Evolutionary conservation across 1,139 yeast genomes (phyloP), one percentile per base, ranked within the genome.

Genomic region (Candida glucosophila): DNA sequence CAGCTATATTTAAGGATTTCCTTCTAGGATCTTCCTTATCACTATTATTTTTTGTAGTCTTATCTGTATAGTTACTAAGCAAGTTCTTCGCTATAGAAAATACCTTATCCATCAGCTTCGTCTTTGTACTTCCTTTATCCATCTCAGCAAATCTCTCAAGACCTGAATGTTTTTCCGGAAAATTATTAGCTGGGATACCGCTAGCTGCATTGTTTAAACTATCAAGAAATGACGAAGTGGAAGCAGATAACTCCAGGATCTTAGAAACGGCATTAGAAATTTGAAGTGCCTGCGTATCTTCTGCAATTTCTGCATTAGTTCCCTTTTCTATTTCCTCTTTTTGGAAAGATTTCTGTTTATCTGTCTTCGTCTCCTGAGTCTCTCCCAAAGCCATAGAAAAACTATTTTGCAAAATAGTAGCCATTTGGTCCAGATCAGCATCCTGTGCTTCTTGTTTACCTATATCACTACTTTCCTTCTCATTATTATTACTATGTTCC

Each of bases 321-420:
- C n/a, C n/a, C n/a, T n/a, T n/a, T n/a, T n/a, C n/a, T n/a, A n/a
- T n/a, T n/a, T n/a, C n/a, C n/a, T n/a, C n/a, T n/a, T n/a, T n/a
- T n/a, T n/a, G n/a, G n/a, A n/a, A n/a, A n/a, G n/a, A n/a, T n/a
- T n/a, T n/a, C n/a, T n/a, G n/a, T n/a, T n/a, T n/a, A n/a, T n/a
- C 20, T 6, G 11, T 18, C 14, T 7, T 14, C 25, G 17, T 16
- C 19, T 14, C 21, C 15, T 14, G 17, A 11, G 81, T 80, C 34
- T 73, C 69, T 35, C 73, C 77, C 66, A 73, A 63, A 1, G 88
- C 88, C 78, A 77, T 66, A 25, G 69, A 68, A 52, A 77, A 65
- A 1, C 86, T 88, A 50, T 76, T 77, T 37, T 75, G 80, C 59
- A 78, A 66, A 36, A 79, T 78, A 37, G 73, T 80, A 41, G 73